Conservation (phyloP, 1,284 basidiomycete genomes). For the Boletus semigastroideus region DNA sequence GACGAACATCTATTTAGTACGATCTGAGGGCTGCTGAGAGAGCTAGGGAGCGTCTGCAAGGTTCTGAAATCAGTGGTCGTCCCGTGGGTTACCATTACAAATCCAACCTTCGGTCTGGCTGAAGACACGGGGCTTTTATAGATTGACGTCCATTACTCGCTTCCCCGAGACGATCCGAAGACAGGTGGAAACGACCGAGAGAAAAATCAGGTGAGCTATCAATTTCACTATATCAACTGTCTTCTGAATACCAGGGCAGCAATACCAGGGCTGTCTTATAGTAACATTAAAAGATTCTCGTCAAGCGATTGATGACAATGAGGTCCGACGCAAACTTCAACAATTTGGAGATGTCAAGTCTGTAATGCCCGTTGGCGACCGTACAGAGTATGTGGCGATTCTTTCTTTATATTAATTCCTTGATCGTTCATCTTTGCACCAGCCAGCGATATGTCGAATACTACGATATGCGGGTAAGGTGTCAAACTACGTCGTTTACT, state of each 20-base stretch:
- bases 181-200: slow-evolving; percentile 72
- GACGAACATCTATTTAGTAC: slow-evolving; percentile 51
- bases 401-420: neutral
- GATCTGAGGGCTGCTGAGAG: slow-evolving; percentile 90
- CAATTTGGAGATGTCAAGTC: slow-evolving; percentile 89
- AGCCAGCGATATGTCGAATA: slow-evolving; percentile 87
- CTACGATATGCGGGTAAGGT: slow-evolving; percentile 78
- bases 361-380: slow-evolving; percentile 64
- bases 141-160: slow-evolving; percentile 98
- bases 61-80: slow-evolving; percentile 79
- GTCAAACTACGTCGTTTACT: neutral
- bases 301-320: slow-evolving; percentile 76
- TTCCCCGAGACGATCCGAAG: slow-evolving; percentile 86
- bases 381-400: slow-evolving; percentile 64
- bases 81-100: slow-evolving; percentile 56
- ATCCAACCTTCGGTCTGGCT: neutral
- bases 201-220: slow-evolving; percentile 74
- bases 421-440: slow-evolving; percentile 7
- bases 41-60: slow-evolving; percentile 86
- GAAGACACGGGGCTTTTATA: slow-evolving; percentile 32
- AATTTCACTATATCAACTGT: neutral
- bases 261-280: slow-evolving; percentile 80
- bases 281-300: slow-evolving; percentile 75
- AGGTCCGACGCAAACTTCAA: slow-evolving; percentile 80
- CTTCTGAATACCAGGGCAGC: slow-evolving; percentile 36